Base-by-base conservation (phyloP, 441 rosid species). In the Populus hybrid region DNA sequence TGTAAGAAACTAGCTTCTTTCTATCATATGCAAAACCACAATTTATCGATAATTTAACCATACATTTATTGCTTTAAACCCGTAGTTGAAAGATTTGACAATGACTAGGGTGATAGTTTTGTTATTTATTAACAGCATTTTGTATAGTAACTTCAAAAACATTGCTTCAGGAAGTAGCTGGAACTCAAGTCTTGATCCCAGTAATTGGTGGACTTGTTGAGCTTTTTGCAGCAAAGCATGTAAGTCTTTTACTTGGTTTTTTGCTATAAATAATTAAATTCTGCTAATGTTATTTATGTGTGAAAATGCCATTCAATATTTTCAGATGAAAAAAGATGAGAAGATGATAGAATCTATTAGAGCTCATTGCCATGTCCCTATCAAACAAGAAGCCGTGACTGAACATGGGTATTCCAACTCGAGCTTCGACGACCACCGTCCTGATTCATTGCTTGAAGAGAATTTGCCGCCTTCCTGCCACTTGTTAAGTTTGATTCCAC, bases 141-240 rank as follows among this genome's bases (percentile, higher is more conserved):
- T 12, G 68, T 63, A 14, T 35, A 64, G 54, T 57, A 46, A 54
- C 38, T n/a, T 61, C 26, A 69, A 14, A 12, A 50, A 18, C 35
- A 67, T 67, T 21, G 70, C 79, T 46, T 74, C 91, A 91, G 92
- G 91, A 87, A 69, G 23, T 81, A 38, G 69, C 78, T n/a, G 92
- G 90, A 67, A 93, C 99, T 3, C 84, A 81, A 42, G 95, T 93
- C 84, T 71, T 95, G 73, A 85, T 95, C 72, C 98, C 97, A 4
- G 89, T 92, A 23, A 63, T 75, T 24, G 92, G 93, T 64, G 97
- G 98, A 79, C 87, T 93, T 10, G 26, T 95, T 72, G 98, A 95
- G 93, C 91, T 95, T 61, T 90, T 86, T 81, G 83, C 90, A 66
- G 78, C 85, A 21, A 83, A 72, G 80, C 82, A 83, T 83, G 99